Percentiles rank a stretch among this genome's conserved stretches.
Conservation (phyloP, 371 early-diverging fungal species). For the Mortierella sp. region DNA sequence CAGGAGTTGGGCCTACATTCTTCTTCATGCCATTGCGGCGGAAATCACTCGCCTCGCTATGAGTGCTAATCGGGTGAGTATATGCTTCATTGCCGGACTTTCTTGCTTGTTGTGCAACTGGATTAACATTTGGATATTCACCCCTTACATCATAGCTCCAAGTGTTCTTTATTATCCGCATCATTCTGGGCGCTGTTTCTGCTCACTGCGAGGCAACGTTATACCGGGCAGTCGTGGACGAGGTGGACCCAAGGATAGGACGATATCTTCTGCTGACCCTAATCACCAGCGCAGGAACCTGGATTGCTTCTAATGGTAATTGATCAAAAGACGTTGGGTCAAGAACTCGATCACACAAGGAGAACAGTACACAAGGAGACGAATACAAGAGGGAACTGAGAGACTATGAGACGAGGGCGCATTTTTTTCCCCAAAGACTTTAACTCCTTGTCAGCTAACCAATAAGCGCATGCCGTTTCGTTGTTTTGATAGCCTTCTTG, state of each 20-base stretch:
- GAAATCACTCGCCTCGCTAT: conserved; percentile 62
- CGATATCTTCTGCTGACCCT: conserved; percentile 75
- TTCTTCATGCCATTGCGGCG: conserved; percentile 70
- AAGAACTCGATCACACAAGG: too few species aligned
- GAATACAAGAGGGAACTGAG: too few species aligned
- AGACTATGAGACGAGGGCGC: too few species aligned
- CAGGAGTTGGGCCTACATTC: conserved; percentile 88
- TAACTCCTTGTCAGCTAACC: background rate
- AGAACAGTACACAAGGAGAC: too few species aligned
- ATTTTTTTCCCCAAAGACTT: background rate
- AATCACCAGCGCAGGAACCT: conserved; percentile 88
- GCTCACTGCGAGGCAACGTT: conserved; percentile 83
- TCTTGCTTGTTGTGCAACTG: background rate
- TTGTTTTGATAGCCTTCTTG: conserved; percentile 75
- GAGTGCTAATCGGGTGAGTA: conserved; percentile 65
- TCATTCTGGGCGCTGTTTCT: conserved; percentile 71
- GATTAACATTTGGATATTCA: background rate
- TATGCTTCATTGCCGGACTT: background rate
- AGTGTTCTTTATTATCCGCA: conserved; percentile 82
- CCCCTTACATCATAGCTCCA: conserved; percentile 63
- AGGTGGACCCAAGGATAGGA: conserved; percentile 77
- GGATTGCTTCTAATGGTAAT: conserved; percentile 81
- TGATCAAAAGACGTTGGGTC: background rate
- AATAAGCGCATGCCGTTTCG: background rate
- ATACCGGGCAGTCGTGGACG: conserved; percentile 72